phyloP scores from a whole-genome alignment of 1,139 yeast species.

The Debaryomycetaceae sp. region DNA sequence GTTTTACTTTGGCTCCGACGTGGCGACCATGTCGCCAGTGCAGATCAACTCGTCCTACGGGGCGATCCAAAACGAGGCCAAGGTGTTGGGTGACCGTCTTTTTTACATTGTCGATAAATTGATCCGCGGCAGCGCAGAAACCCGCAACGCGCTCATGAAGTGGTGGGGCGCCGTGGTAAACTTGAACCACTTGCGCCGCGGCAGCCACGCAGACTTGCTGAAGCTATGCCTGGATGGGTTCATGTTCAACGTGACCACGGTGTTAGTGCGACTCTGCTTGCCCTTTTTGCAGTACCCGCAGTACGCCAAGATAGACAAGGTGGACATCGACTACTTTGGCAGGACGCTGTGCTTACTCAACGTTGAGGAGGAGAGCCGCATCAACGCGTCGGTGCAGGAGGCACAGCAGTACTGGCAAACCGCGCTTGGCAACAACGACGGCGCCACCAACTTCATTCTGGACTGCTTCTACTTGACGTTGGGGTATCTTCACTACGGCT shows the following conservation, averaged over 20 bases:
- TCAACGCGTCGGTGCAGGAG: slow-evolving; percentile 71
- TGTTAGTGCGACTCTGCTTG: slow-evolving; percentile 67
- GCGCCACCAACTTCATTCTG: slow-evolving; percentile 69
- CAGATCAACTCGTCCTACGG: slow-evolving; percentile 48
- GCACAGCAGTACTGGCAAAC: slow-evolving; percentile 52
- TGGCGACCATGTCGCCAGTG: slow-evolving; percentile 30
- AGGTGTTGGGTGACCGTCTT: slow-evolving; percentile 51
- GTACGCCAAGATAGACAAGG: slow-evolving; percentile 64
- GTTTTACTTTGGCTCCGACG: slow-evolving; percentile 43
- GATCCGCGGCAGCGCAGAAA: slow-evolving; percentile 65
- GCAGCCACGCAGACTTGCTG: slow-evolving; percentile 71
- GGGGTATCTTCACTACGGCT: slow-evolving; percentile 81
- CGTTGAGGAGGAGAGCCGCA: slow-evolving; percentile 75
- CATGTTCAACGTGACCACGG: slow-evolving; percentile 69
- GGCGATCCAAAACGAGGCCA: slow-evolving; percentile 58
- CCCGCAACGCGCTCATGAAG: slow-evolving; percentile 58
- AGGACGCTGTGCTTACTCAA: slow-evolving; percentile 50
- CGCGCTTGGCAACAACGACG: slow-evolving; percentile 17
- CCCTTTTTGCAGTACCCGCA: slow-evolving; percentile 75
- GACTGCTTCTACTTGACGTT: slow-evolving; percentile 80
- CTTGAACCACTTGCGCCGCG: slow-evolving; percentile 80
- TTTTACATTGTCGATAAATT: slow-evolving; percentile 69
- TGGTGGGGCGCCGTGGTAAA: slow-evolving; percentile 74
- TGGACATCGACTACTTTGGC: slow-evolving; percentile 63
- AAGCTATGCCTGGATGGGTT: slow-evolving; percentile 75